phyloP scores from a whole-genome alignment of 2,329 filamentous ascomycete genomes.

The Alternaria atra region DNA sequence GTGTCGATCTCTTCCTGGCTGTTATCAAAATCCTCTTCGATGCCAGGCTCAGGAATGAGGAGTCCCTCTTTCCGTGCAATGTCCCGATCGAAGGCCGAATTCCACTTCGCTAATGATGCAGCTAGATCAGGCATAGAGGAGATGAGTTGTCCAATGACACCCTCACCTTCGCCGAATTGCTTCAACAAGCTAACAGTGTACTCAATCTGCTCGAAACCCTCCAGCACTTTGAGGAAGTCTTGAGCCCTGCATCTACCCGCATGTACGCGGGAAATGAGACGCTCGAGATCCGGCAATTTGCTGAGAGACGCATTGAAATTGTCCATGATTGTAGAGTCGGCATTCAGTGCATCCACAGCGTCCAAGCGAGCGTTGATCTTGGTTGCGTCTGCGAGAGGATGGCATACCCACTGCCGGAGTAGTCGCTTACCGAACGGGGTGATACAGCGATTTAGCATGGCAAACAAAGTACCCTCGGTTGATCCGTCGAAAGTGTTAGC shows the following conservation, averaged over 20 bases:
- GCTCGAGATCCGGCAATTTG: constrained; percentile 92
- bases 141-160: constrained; percentile 85
- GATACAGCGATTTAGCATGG: constrained; percentile 89
- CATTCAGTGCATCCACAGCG: constrained; percentile 91
- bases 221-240: constrained; percentile 91
- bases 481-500: constrained; percentile 90
- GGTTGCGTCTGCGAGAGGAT: constrained; percentile 84
- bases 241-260: constrained; percentile 88
- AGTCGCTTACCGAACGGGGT: constrained; percentile 97
- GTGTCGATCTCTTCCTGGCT: constrained; percentile 80
- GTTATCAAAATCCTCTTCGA: constrained; percentile 90
- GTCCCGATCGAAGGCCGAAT: constrained; percentile 85
- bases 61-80: constrained; percentile 82
- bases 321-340: constrained; percentile 80
- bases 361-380: constrained; percentile 95
- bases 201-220: constrained; percentile 97
- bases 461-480: constrained; percentile 85
- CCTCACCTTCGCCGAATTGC: constrained; percentile 77
- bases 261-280: constrained; percentile 92
- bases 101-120: constrained; percentile 82
- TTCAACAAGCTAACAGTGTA: constrained; percentile 86
- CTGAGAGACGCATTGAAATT: constrained; percentile 87
- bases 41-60: constrained; percentile 83
- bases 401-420: constrained; percentile 96
- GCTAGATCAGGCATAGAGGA: constrained; percentile 84